Evolutionary conservation across 1,284 basidiomycete genomes (phyloP).

Genomic region (Boletellus deceptivus): DNA sequence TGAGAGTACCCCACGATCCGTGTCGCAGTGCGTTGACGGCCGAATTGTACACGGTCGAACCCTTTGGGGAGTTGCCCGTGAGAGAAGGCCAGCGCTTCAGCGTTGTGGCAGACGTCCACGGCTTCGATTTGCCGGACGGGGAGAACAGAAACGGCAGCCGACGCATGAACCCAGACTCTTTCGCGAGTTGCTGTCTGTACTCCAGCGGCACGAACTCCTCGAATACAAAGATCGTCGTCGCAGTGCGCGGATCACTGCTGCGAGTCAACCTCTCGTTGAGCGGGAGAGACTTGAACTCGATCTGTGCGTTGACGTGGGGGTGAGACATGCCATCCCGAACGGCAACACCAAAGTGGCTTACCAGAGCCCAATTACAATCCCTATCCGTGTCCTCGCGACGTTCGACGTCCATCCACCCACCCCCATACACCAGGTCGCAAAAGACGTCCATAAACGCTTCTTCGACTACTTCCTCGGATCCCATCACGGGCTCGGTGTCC

Average conservation of each 20-base stretch:
- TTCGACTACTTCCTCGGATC: conserved; percentile 73
- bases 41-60: too few relatives aligned
- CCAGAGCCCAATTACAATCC: conserved; percentile 89
- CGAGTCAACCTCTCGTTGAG: conserved; percentile 24
- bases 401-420: conserved; percentile 75
- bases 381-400: conserved; percentile 70
- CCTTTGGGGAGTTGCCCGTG: too few relatives aligned
- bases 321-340: not conserved
- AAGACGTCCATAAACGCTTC: conserved; percentile 86
- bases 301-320: conserved; percentile 46
- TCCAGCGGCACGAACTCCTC: conserved; percentile 87
- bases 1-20: too few relatives aligned
- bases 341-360: conserved; percentile 40
- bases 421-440: conserved; percentile 79
- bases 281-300: conserved; percentile 78
- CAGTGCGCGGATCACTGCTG: conserved; percentile 50
- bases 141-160: conserved; percentile 51
- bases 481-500: conserved; percentile 79
- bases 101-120: conserved; percentile 75
- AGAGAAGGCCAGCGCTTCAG: conserved; percentile 66
- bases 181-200: conserved; percentile 73
- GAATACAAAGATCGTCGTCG: conserved; percentile 68
- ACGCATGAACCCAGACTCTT: conserved; percentile 41
- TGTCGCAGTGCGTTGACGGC: too few relatives aligned
- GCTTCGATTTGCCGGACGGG: conserved; percentile 44